phyloP scores from a whole-genome alignment of 169 alveolate genomes.

The Plasmodium berghei region DNA sequence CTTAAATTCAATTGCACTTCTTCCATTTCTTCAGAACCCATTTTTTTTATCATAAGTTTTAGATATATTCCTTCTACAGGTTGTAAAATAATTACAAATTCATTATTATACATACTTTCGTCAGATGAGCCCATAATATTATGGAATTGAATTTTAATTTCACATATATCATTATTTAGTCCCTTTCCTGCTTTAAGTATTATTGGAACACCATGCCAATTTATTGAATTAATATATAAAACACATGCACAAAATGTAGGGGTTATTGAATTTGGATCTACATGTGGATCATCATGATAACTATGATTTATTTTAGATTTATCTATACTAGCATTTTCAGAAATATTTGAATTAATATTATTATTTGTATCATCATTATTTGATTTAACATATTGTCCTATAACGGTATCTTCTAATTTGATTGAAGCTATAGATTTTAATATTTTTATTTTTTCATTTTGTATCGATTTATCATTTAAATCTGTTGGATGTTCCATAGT shows the following conservation, averaged over 20 bases:
- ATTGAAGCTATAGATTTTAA: constrained; percentile 80
- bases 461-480: constrained; percentile 78
- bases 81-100: constrained; percentile 80
- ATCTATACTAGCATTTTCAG: constrained; percentile 23
- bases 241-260: constrained; percentile 83
- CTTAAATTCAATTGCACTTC: constrained; percentile 80
- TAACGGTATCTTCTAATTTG: constrained; percentile 78
- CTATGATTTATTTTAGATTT: constrained; percentile 43
- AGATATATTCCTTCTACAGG: constrained; percentile 82
- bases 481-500: constrained; percentile 84
- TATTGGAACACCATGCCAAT: constrained; percentile 83
- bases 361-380: constrained; percentile 49
- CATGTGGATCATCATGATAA: constrained; percentile 79
- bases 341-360: too few relatives aligned
- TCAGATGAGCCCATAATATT: constrained; percentile 78
- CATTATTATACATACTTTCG: constrained; percentile 77
- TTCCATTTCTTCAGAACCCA: constrained; percentile 81
- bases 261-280: constrained; percentile 78
- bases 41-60: constrained; percentile 80
- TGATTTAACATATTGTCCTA: constrained; percentile 82
- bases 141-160: constrained; percentile 78
- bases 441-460: constrained; percentile 83
- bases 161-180: constrained; percentile 80
- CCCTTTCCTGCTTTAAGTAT: constrained; percentile 84
- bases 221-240: constrained; percentile 78